Percentiles rank a stretch among this genome's conserved stretches.
phyloP scores from a whole-genome alignment of 2,329 filamentous ascomycete species.

The Parascedosporium putredinis region DNA sequence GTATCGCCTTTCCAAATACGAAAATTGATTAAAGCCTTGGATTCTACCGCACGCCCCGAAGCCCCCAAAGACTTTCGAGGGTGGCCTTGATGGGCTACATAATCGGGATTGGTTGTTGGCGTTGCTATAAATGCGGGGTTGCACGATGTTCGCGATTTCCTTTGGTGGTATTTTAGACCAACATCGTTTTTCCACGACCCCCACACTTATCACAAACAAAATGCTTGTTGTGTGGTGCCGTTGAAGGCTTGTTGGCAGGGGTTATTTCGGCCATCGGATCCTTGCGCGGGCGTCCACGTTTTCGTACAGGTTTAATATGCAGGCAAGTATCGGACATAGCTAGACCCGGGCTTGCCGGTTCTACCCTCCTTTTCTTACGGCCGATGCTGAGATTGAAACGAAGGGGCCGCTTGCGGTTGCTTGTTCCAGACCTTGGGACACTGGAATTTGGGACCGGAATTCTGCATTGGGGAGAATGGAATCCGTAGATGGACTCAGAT shows the following conservation, averaged over 20 bases:
- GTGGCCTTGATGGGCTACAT: neutral
- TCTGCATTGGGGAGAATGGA: neutral
- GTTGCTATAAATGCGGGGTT: conserved; percentile 33
- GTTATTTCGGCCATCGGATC: neutral
- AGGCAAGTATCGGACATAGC: neutral
- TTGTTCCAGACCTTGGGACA: neutral
- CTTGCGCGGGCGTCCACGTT: neutral
- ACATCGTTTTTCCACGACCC: conserved; percentile 46
- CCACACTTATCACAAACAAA: conserved; percentile 44
- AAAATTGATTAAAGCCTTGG: neutral
- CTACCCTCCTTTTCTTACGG: conserved; percentile 3
- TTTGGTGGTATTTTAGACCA: conserved; percentile 47
- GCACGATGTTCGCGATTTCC: conserved; percentile 42
- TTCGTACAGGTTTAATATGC: neutral
- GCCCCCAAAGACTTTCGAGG: neutral
- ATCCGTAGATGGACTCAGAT: neutral
- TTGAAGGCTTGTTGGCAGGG: neutral
- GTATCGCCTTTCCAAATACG: conserved; percentile 5
- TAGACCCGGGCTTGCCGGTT: neutral
- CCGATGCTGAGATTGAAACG: neutral
- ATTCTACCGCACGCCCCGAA: conserved; percentile 1
- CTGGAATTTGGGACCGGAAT: neutral
- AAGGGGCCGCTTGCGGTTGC: neutral
- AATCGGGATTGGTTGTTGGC: neutral
- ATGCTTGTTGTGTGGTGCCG: conserved; percentile 15